Evolutionary conservation across 2,329 filamentous ascomycete genomes (phyloP).

Genomic region (Pseudogymnoascus sp.): DNA sequence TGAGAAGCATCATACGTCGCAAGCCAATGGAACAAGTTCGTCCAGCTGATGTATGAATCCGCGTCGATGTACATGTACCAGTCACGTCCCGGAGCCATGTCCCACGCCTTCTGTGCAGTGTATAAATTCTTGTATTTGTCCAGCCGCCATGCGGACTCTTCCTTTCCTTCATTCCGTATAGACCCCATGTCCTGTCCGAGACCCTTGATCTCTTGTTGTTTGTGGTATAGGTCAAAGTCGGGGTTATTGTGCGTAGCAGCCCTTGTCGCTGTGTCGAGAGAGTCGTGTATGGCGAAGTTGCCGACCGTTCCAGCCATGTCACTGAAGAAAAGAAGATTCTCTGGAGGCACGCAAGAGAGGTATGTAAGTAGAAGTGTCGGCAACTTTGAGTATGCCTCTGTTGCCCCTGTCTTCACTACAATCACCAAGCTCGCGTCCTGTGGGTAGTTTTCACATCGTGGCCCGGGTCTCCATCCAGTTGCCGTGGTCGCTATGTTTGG

Average conservation of each 20-base stretch:
- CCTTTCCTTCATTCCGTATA: constrained; percentile 13
- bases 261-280: constrained; percentile 36
- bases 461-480: neutral
- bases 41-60: constrained; percentile 16
- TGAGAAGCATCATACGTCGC: constrained; percentile 11
- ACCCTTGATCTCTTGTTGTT: constrained; percentile 36
- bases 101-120: constrained; percentile 11
- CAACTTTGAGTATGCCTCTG: constrained; percentile 42
- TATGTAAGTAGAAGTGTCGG: constrained; percentile 47
- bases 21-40: constrained; percentile 13
- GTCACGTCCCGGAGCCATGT: constrained; percentile 10
- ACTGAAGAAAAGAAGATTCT: constrained; percentile 48
- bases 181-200: constrained; percentile 34
- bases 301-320: constrained; percentile 44
- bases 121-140: constrained; percentile 15
- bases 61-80: constrained; percentile 22
- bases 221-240: constrained; percentile 41
- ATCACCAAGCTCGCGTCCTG: constrained; percentile 40
- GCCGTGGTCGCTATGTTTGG: neutral
- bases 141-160: constrained; percentile 8
- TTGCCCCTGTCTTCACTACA: constrained; percentile 50
- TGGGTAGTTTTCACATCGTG: constrained; percentile 33
- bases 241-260: constrained; percentile 36
- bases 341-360: constrained; percentile 38
- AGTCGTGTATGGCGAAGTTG: constrained; percentile 38